Evolutionary conservation across 805 yeast genomes (phyloP).

Genomic region (Saccharomycopsis capsularis): DNA sequence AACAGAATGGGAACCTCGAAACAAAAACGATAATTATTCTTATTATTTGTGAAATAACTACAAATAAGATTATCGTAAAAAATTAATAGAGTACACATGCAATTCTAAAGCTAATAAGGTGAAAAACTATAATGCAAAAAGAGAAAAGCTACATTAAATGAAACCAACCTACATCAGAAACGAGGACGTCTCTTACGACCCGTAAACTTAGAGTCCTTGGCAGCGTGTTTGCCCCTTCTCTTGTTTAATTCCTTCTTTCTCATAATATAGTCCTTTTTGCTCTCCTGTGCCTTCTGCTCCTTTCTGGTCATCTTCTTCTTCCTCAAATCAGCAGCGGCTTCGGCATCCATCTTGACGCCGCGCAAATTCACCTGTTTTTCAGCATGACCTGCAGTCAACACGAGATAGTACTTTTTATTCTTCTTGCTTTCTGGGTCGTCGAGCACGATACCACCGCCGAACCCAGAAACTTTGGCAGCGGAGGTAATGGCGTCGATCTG

Average conservation of each 20-base stretch:
- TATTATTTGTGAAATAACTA: too few relatives aligned
- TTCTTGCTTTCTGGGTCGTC: constrained; percentile 92
- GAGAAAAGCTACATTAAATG: too few relatives aligned
- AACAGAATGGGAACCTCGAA: too few relatives aligned
- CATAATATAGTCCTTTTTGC: constrained; percentile 70
- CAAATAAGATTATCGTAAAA: too few relatives aligned
- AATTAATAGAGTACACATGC: too few relatives aligned
- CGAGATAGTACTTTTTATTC: constrained; percentile 85
- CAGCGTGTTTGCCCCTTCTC: constrained; percentile 84
- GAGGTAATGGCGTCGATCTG: constrained; percentile 72
- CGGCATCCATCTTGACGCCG: constrained; percentile 76
- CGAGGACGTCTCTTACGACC: constrained; percentile 69
- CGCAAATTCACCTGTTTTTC: constrained; percentile 68
- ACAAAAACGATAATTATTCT: too few relatives aligned
- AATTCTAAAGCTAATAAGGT: too few relatives aligned
- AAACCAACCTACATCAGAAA: not conserved
- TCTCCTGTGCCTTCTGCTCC: constrained; percentile 51
- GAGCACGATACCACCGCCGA: constrained; percentile 89
- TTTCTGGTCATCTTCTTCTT: constrained; percentile 34
- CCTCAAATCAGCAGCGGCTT: constrained; percentile 28
- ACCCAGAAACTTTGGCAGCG: constrained; percentile 91
- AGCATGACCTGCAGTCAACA: constrained; percentile 79
- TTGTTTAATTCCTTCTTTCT: constrained; percentile 93
- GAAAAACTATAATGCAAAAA: too few relatives aligned
- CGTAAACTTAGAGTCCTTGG: constrained; percentile 84